phyloP scores from a whole-genome alignment of 2,329 filamentous ascomycete genomes.

The Zymoseptoria brevis region DNA sequence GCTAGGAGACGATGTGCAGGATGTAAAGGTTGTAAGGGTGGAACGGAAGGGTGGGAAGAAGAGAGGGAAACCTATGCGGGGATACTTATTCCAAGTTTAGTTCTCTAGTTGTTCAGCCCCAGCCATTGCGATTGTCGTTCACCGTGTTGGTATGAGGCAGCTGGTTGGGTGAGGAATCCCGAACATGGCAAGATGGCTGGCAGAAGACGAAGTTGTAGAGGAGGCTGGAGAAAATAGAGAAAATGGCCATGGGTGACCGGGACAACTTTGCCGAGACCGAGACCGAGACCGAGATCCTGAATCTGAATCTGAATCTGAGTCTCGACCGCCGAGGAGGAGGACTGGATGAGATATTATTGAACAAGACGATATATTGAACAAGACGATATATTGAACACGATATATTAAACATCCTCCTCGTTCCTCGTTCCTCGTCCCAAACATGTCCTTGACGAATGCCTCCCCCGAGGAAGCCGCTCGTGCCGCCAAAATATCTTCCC shows the following conservation, averaged over 20 bases:
- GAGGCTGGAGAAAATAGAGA: too few relatives aligned
- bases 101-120: neutral
- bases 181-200: neutral
- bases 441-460: conserved; percentile 84
- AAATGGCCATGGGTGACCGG: too few relatives aligned
- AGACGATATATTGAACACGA: neutral
- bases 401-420: neutral
- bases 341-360: too few relatives aligned
- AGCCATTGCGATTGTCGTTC: neutral
- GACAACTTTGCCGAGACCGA: too few relatives aligned
- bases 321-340: too few relatives aligned
- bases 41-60: conserved; percentile 1
- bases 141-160: neutral
- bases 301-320: too few relatives aligned
- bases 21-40: neutral
- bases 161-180: neutral
- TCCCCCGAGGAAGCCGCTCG: conserved; percentile 69
- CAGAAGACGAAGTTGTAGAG: neutral
- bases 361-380: too few relatives aligned
- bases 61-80: conserved; percentile 1
- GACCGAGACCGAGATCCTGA: neutral
- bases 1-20: neutral
- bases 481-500: conserved; percentile 72
- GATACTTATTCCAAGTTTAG: conserved; percentile 4
- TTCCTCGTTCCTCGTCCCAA: too few relatives aligned